phyloP scores from a whole-genome alignment of 2,329 filamentous ascomycete genomes.

The Aspergillus caelatus region DNA sequence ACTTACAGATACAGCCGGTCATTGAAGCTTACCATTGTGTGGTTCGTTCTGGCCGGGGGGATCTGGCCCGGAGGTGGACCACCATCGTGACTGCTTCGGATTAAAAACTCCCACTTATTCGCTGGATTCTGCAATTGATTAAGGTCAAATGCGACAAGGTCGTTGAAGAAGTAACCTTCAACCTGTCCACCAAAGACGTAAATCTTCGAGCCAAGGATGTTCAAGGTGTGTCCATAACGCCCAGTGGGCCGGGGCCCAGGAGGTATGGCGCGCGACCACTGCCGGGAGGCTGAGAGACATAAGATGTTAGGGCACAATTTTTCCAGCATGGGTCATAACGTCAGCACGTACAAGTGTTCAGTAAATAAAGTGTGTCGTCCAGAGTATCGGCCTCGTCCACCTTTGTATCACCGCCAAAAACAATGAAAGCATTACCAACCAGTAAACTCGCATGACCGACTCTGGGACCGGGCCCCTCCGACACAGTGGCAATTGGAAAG shows the following conservation, averaged over 20 bases:
- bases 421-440: constrained; percentile 97
- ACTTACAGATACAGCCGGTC: constrained; percentile 91
- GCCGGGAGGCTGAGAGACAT: constrained; percentile 73
- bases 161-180: constrained; percentile 97
- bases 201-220: constrained; percentile 94
- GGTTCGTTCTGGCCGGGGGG: constrained; percentile 90
- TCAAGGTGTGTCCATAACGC: constrained; percentile 93
- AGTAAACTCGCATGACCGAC: constrained; percentile 92
- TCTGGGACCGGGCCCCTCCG: constrained; percentile 90
- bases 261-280: constrained; percentile 94
- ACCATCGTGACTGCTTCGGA: constrained; percentile 67
- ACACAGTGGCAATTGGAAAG: constrained; percentile 86
- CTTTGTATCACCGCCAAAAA: constrained; percentile 98
- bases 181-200: constrained; percentile 98
- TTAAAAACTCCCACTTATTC: constrained; percentile 93
- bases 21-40: constrained; percentile 86
- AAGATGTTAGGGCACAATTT: constrained; percentile 18
- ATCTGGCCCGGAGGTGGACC: constrained; percentile 65
- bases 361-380: constrained; percentile 91
- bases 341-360: constrained; percentile 85
- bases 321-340: not conserved
- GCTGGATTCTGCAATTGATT: constrained; percentile 89
- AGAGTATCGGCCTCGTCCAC: constrained; percentile 88
- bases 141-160: constrained; percentile 90
- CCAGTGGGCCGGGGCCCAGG: constrained; percentile 83